Evolutionary conservation across 106 monocot genomes (phyloP).

Genomic region (Phalaenopsis aphrodite): DNA sequence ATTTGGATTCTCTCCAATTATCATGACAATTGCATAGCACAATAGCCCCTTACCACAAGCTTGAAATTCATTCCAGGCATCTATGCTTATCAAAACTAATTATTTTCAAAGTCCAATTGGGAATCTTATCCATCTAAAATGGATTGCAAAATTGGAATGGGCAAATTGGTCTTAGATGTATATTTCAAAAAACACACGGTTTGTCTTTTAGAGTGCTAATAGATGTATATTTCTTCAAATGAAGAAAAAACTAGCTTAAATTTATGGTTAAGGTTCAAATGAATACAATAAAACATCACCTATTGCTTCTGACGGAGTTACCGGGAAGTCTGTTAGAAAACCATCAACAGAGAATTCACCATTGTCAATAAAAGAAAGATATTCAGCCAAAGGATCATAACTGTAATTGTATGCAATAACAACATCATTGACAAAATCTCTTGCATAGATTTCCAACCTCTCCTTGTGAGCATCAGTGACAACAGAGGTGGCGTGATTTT

Average conservation of each 20-base stretch:
- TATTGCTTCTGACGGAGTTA: conserved; percentile 75
- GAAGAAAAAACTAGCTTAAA: neutral
- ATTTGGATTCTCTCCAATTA: neutral
- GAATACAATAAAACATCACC: conserved; percentile 39
- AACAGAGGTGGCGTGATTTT: conserved; percentile 34
- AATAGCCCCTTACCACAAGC: neutral
- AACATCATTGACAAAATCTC: conserved; percentile 73
- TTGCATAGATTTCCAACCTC: conserved; percentile 72
- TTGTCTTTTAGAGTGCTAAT: too few species aligned
- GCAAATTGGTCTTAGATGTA: neutral
- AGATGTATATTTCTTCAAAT: neutral
- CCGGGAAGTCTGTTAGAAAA: conserved; percentile 61
- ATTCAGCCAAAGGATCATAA: conserved; percentile 70
- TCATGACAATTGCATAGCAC: neutral
- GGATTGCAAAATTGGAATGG: neutral
- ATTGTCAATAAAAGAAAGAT: conserved; percentile 55
- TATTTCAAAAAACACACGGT: too few species aligned
- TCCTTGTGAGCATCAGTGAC: conserved; percentile 74
- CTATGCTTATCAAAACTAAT: neutral
- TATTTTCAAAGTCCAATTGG: neutral
- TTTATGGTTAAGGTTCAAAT: neutral
- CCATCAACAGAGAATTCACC: conserved; percentile 87
- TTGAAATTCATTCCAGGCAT: neutral
- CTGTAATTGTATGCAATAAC: conserved; percentile 72
- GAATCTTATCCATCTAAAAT: neutral